A percentile compares a stretch with the other conserved stretches of the same genome.
Evolutionary conservation across 2,329 filamentous ascomycete species (phyloP).

Genomic region (Ceratocystis cacaofunesta): DNA sequence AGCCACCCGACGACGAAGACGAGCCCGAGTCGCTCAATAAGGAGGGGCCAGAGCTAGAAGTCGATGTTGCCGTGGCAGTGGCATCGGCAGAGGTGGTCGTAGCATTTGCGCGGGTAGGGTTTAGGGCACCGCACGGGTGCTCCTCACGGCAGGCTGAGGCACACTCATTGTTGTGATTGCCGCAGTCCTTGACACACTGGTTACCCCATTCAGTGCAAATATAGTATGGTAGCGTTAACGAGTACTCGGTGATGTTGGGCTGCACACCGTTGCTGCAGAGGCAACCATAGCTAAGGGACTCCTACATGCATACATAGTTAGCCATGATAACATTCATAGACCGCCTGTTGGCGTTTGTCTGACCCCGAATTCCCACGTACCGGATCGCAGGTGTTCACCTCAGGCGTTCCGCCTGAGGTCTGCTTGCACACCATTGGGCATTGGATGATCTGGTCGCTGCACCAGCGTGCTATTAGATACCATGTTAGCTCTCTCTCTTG

Average conservation of each 20-base stretch:
- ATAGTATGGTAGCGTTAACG: constrained; percentile 64
- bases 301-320: constrained; percentile 25
- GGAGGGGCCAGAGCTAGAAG: constrained; percentile 1
- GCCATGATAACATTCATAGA: too few species aligned
- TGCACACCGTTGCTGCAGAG: constrained; percentile 50
- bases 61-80: constrained; percentile 21
- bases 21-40: constrained; percentile 16
- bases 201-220: constrained; percentile 56
- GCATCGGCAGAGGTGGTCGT: constrained; percentile 30
- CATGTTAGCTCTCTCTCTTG: background rate
- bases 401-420: constrained; percentile 33
- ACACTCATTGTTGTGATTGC: constrained; percentile 39
- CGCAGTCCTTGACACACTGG: constrained; percentile 50
- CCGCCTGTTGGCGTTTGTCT: too few species aligned
- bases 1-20: constrained; percentile 15
- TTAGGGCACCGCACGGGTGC: constrained; percentile 57
- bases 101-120: constrained; percentile 46
- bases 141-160: constrained; percentile 45
- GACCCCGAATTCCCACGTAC: constrained; percentile 28
- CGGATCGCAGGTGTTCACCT: constrained; percentile 52
- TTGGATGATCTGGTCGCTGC: constrained; percentile 42
- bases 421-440: constrained; percentile 64
- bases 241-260: constrained; percentile 64
- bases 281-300: constrained; percentile 52
- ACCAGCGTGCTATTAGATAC: constrained; percentile 44